Percentiles rank a stretch among this genome's conserved stretches.
Evolutionary conservation across 768 basidiomycete genomes (phyloP).

Genomic region (Tulasnella calospora): DNA sequence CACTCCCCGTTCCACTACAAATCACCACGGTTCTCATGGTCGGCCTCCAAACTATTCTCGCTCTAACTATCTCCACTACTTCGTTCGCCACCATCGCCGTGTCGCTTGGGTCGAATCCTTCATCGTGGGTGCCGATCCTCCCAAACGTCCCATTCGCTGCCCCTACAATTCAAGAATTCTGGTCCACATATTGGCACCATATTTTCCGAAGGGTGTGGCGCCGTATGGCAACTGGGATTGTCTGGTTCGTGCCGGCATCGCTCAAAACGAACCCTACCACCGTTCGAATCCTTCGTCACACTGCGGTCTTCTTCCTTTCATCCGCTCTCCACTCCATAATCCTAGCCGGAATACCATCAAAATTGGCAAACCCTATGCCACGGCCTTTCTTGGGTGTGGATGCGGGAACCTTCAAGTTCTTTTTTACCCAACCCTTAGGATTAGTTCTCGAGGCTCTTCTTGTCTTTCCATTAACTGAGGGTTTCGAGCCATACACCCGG

Average conservation of each 20-base stretch:
- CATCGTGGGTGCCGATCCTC: constrained; percentile 26
- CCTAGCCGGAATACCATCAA: constrained; percentile 3
- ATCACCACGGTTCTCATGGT: constrained; percentile 17
- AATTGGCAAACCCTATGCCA: not conserved
- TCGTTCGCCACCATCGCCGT: constrained; percentile 1
- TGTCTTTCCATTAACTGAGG: constrained; percentile 6
- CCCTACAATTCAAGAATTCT: constrained; percentile 25
- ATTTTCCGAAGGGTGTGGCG: constrained; percentile 23
- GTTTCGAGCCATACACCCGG: not conserved
- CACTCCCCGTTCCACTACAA: constrained; percentile 23
- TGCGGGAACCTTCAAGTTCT: constrained; percentile 27
- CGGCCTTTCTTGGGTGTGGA: constrained; percentile 3
- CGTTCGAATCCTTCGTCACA: not conserved
- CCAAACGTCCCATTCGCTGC: constrained; percentile 5
- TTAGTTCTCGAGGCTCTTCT: constrained; percentile 16
- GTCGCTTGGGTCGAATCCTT: constrained; percentile 2
- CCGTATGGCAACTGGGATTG: constrained; percentile 2
- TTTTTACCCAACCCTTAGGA: constrained; percentile 26
- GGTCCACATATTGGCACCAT: constrained; percentile 25
- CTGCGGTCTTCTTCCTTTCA: constrained; percentile 22
- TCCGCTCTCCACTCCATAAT: constrained; percentile 19
- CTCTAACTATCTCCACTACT: constrained; percentile 14
- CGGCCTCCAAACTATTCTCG: not conserved
- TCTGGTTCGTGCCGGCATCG: constrained; percentile 9
- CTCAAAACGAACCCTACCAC: not conserved